These are phyloP conservation scores for Corynascus novoguineensis DNA, from an alignment of 495 filamentous ascomycete species.

Conservation along the genomic window DNA sequence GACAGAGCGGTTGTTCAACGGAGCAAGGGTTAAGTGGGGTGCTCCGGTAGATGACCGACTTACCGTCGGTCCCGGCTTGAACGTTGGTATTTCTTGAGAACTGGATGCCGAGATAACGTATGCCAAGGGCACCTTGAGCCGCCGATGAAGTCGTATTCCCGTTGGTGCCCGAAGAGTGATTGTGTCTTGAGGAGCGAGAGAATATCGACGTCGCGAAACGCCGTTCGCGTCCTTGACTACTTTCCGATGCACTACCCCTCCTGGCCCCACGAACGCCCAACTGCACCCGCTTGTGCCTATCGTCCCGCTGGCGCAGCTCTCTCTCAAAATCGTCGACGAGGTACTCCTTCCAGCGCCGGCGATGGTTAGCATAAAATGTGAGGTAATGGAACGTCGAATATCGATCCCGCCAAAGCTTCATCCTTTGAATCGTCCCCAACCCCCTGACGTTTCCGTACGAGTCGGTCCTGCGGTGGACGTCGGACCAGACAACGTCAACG, in stretches of 20 bases:
- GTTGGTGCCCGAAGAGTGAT: not conserved
- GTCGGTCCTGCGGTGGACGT: constrained; percentile 30
- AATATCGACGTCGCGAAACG: constrained; percentile 30
- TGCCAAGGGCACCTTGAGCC: constrained; percentile 14
- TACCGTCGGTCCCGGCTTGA: constrained; percentile 23
- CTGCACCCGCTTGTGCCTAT: constrained; percentile 29
- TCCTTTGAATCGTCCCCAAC: constrained; percentile 33
- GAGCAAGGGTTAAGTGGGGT: not conserved
- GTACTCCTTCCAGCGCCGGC: constrained; percentile 33
- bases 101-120: constrained; percentile 35
- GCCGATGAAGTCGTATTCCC: constrained; percentile 12
- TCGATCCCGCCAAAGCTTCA: constrained; percentile 36
- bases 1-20: not conserved
- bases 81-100: constrained; percentile 28
- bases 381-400: constrained; percentile 31
- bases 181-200: constrained; percentile 14
- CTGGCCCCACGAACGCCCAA: constrained; percentile 25
- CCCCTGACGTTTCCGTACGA: constrained; percentile 33
- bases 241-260: constrained; percentile 27
- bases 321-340: constrained; percentile 29
- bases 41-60: not conserved
- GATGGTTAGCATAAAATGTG: constrained; percentile 33
- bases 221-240: constrained; percentile 20
- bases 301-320: constrained; percentile 30
- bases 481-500: constrained; percentile 35